Conservation (phyloP, 176 grass and related monocot genomes). For the Zea mays region Zm-B73-REFERENCE-NAM-5.0 NC_050098.1:43561501-43562000, state of each 20-base stretch:
- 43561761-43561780: neutral
- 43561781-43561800: neutral
- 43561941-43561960: neutral
- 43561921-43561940: neutral
- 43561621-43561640: neutral
- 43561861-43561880: neutral
- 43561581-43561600: too few species aligned
- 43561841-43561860: neutral
- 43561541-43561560: too few species aligned
- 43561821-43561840: neutral
- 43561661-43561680: neutral
- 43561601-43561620: neutral
- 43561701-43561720: neutral
- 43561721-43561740: neutral
- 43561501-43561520: too few species aligned
- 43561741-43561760: neutral
- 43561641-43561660: too few species aligned
- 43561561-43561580: too few species aligned
- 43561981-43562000: neutral
- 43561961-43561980: neutral
- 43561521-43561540: too few species aligned
- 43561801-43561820: neutral
- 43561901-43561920: neutral
- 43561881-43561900: neutral
- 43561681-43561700: neutral